Percentiles rank a stretch among this genome's conserved stretches.
Conservation (phyloP, 1,284 basidiomycete genomes). For the Mycena sp. region DNA sequence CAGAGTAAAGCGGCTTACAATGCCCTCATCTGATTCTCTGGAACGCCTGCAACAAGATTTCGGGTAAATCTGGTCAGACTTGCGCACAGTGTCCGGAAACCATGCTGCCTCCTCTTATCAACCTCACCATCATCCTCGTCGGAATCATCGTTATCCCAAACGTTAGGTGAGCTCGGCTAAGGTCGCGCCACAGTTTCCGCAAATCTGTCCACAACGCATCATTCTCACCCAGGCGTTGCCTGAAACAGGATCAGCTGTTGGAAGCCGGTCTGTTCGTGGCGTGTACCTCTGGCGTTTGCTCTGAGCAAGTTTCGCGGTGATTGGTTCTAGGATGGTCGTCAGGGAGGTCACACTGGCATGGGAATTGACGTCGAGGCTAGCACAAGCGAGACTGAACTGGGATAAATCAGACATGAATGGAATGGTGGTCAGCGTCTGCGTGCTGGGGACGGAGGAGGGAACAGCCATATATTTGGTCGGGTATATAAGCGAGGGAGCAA, state of each 20-base stretch:
- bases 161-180: slow-evolving; percentile 53
- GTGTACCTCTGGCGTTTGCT: slow-evolving; percentile 56
- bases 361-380: slow-evolving; percentile 47
- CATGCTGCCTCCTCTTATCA: slow-evolving; percentile 40
- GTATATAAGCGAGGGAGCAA: no score
- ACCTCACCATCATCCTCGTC: slow-evolving; percentile 44
- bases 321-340: slow-evolving; percentile 51
- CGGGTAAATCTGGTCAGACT: slow-evolving; percentile 78
- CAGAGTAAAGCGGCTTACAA: slow-evolving; percentile 65
- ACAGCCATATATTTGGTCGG: slow-evolving; percentile 2
- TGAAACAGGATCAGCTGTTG: slow-evolving; percentile 36
- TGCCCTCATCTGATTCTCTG: slow-evolving; percentile 69
- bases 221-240: slow-evolving; percentile 55
- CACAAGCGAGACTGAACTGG: slow-evolving; percentile 50
- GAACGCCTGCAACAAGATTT: slow-evolving; percentile 76
- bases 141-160: slow-evolving; percentile 57
- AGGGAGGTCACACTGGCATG: slow-evolving; percentile 41
- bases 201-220: slow-evolving; percentile 64
- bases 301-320: slow-evolving; percentile 56
- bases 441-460: background rate
- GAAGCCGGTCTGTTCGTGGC: background rate
- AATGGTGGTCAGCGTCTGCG: background rate
- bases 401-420: slow-evolving; percentile 26
- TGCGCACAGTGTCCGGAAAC: slow-evolving; percentile 50
- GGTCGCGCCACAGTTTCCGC: slow-evolving; percentile 61